These are phyloP conservation scores for Toxicodendron radicans DNA, from an alignment of 345 rosid genomes.

Conservation along the genomic window DNA sequence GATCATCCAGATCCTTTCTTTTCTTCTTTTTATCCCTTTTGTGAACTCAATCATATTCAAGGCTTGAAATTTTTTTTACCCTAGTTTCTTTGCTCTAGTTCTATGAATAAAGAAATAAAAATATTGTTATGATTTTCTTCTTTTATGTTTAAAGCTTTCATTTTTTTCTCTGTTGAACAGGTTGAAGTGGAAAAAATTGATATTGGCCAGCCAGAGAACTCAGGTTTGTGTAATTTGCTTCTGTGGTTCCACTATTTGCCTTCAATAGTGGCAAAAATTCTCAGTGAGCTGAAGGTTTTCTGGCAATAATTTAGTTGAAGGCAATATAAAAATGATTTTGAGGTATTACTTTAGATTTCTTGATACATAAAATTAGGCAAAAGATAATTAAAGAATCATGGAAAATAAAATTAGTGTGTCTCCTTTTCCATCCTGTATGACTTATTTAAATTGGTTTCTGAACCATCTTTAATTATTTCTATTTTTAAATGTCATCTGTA, in stretches of 20 bases:
- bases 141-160: constrained; percentile 7
- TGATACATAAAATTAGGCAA: background rate
- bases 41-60: background rate
- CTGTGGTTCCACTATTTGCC: background rate
- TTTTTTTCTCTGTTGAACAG: constrained; percentile 30
- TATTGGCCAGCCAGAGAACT: constrained; percentile 51
- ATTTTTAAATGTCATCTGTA: background rate
- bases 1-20: background rate
- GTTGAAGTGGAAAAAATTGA: constrained; percentile 86
- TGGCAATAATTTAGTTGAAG: constrained; percentile 8
- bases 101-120: background rate
- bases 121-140: background rate
- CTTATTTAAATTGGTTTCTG: background rate
- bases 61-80: background rate
- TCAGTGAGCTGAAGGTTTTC: background rate
- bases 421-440: background rate
- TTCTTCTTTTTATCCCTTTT: background rate
- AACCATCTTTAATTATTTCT: background rate
- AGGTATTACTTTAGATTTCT: background rate
- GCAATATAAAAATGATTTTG: background rate
- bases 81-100: background rate
- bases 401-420: background rate
- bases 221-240: constrained; percentile 41
- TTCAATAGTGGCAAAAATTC: background rate
- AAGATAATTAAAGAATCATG: background rate